phyloP scores from a whole-genome alignment of 345 rosid genomes.

The Heritiera littoralis region DNA sequence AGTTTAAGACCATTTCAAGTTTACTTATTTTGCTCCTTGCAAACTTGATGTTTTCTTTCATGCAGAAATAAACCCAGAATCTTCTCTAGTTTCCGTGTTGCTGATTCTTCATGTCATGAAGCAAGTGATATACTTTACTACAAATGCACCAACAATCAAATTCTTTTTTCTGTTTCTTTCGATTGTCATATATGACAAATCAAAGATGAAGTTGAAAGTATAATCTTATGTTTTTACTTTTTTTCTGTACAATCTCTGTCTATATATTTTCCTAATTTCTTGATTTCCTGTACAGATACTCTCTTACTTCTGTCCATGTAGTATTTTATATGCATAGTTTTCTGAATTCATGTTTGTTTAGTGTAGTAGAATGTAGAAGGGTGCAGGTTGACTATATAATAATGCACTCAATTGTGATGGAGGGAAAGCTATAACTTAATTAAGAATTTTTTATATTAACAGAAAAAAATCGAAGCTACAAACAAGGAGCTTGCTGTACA shows the following conservation, averaged over 20 bases:
- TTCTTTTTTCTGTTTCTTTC: not conserved
- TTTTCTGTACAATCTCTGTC: not conserved
- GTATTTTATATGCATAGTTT: not conserved
- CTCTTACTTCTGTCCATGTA: not conserved
- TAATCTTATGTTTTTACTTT: not conserved
- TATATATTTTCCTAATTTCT: not conserved
- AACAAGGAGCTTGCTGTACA: slow-evolving; percentile 7
- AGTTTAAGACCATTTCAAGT: not conserved
- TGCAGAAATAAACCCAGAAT: slow-evolving; percentile 7
- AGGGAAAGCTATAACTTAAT: not conserved
- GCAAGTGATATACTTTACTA: not conserved
- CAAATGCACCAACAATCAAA: not conserved
- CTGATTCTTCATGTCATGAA: not conserved
- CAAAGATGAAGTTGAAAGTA: slow-evolving; percentile 1
- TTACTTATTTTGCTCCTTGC: not conserved
- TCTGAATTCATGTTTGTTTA: not conserved
- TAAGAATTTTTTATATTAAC: slow-evolving; percentile 11
- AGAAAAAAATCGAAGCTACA: not conserved
- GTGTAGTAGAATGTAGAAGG: not conserved
- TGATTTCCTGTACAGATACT: not conserved
- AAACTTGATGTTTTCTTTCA: not conserved
- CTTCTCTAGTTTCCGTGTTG: not conserved
- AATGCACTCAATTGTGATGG: not conserved
- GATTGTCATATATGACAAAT: not conserved
- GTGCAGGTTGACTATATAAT: not conserved